Conservation (phyloP, 2,329 filamentous ascomycete species). For the Epichloe uncinata region DNA sequence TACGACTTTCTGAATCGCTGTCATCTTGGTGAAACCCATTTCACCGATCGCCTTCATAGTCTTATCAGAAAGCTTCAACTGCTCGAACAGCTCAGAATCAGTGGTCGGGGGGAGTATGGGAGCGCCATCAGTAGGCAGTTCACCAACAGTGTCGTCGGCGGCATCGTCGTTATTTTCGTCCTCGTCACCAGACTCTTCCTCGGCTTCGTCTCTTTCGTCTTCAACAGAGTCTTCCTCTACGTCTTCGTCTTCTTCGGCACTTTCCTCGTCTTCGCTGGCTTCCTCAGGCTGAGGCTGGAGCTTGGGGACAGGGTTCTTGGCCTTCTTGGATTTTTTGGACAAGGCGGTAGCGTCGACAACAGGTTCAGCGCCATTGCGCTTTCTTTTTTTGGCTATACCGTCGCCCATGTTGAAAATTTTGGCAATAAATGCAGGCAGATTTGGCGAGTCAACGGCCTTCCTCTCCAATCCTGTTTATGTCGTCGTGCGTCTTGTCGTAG, state of each 20-base stretch:
- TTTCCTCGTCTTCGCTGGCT: slow-evolving; percentile 15
- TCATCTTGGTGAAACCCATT: slow-evolving; percentile 95
- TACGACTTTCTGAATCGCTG: slow-evolving; percentile 70
- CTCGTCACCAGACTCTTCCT: slow-evolving; percentile 11
- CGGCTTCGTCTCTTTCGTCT: slow-evolving; percentile 15
- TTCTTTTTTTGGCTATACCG: slow-evolving; percentile 33
- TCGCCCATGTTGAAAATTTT: slow-evolving; percentile 18
- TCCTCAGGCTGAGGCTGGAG: slow-evolving; percentile 16
- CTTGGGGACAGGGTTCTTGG: slow-evolving; percentile 21
- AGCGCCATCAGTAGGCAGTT: slow-evolving; percentile 24
- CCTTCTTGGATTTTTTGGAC: slow-evolving; percentile 30
- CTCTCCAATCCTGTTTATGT: neutral
- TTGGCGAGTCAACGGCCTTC: neutral
- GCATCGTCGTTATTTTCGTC: slow-evolving; percentile 12
- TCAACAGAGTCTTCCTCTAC: slow-evolving; percentile 11
- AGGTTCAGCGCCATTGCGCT: slow-evolving; percentile 23
- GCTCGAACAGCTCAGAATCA: slow-evolving; percentile 58
- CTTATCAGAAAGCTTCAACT: slow-evolving; percentile 76
- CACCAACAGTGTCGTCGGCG: slow-evolving; percentile 15
- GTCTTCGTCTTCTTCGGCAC: slow-evolving; percentile 17
- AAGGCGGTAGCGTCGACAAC: slow-evolving; percentile 9
- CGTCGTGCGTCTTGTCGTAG: neutral
- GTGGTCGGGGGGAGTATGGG: slow-evolving; percentile 43
- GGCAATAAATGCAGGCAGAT: neutral
- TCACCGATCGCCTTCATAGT: slow-evolving; percentile 77